Base-by-base conservation (phyloP, 2,329 filamentous ascomycete genomes). In the Claviceps paspali region DNA sequence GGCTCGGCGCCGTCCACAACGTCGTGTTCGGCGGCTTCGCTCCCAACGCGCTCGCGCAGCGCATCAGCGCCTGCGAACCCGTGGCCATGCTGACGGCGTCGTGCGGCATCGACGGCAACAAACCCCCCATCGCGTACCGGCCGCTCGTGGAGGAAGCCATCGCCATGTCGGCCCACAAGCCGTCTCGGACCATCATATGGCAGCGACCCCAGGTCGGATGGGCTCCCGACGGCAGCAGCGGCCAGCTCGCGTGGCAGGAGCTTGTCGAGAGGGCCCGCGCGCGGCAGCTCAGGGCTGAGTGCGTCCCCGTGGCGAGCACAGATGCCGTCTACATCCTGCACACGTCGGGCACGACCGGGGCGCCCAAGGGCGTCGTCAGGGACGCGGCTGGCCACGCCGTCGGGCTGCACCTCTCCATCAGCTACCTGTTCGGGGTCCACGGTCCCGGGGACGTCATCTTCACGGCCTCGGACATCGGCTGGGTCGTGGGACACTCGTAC, bases 21-120 rank as follows among this genome's bases (percentile, higher is more conserved):
- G 84, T 93, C 4, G 88, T 96, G 3, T 95, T 95, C 57, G 88
- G 88, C 29, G 87, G 88, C 0, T 96, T 96, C 54, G 85, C 84
- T 0, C 68, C 86, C 0, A 65, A 69, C 8, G 82, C 86, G 4
- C 67, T 95, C 31, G 84, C 86, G 1, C 87, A 95, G 59, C 73
- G 87, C 19, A 93, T 96, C 46, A 85, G 93, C 35, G 81, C 82
- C 0, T 84, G 81, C 6, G 70, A 70, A 24, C 84, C 87, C 6
- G 72, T 73, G 7, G 76, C 72, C 8, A 75, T 95, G 34, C 71
- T 95, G 54, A 94, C 87, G 0, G 86, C 87, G 1, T 93, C 84
- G 7, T 95, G 87, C 56, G 87, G 87, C 24, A 87, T 95, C 39
- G 87, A 95, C 49, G 87, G 86, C 4, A 67, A 67, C 36, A 93